Conservation (phyloP, 202 grass and related monocot genomes). For the Schoenoplectus triqueter region DNA sequence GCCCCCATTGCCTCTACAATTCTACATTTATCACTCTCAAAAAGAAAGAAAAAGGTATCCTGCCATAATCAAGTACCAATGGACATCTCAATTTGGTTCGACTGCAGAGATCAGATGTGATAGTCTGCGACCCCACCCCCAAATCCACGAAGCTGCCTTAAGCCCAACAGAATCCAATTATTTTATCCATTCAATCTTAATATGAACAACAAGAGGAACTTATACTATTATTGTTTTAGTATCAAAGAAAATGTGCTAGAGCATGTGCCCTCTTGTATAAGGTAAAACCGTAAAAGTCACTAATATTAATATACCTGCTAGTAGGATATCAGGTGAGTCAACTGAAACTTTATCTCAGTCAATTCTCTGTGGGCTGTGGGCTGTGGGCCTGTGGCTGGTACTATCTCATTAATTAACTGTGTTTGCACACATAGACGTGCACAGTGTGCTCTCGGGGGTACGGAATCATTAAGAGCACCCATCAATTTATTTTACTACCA, state of each 20-base stretch:
- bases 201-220: not conserved
- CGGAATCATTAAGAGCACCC: not conserved
- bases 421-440: not conserved
- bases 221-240: constrained; percentile 23
- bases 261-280: constrained; percentile 25
- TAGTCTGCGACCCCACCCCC: constrained; percentile 2
- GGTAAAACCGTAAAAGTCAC: not conserved
- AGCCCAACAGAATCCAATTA: constrained; percentile 35
- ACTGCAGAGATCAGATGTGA: not conserved
- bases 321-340: not conserved
- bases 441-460: not conserved
- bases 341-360: constrained; percentile 1
- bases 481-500: not conserved
- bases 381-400: not conserved
- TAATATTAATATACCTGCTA: not conserved
- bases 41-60: not conserved
- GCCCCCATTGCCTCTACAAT: not conserved
- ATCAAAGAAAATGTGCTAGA: constrained; percentile 25
- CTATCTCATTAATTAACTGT: constrained; percentile 9
- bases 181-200: constrained; percentile 31
- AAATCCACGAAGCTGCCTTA: constrained; percentile 52
- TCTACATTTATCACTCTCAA: not conserved
- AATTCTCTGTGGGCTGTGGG: not conserved
- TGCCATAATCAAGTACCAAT: constrained; percentile 1
- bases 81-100: constrained; percentile 30